These are phyloP conservation scores for Candida michaelii DNA, from an alignment of 805 yeast species.

Conservation along the genomic window DNA sequence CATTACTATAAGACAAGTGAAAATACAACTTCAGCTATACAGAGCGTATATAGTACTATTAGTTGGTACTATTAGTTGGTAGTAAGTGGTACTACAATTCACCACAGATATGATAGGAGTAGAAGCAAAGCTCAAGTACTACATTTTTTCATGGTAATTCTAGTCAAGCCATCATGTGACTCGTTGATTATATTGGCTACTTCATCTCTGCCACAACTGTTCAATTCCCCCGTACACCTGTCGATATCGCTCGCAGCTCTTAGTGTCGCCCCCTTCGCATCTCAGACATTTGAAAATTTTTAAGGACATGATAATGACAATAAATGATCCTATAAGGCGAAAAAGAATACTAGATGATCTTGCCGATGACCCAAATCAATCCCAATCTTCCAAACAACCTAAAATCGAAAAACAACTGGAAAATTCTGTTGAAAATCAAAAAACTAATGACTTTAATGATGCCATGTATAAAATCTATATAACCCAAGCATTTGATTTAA, in stretches of 20 bases:
- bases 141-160: too few species aligned
- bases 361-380: slow-evolving; percentile 2
- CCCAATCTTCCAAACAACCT: not conserved
- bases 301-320: slow-evolving; percentile 33
- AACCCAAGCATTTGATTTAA: slow-evolving; percentile 65
- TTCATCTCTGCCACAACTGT: too few species aligned
- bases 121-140: too few species aligned
- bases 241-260: not conserved
- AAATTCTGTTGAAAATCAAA: slow-evolving; percentile 3
- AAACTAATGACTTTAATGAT: slow-evolving; percentile 27
- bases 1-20: too few species aligned
- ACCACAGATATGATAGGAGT: too few species aligned
- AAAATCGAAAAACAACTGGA: slow-evolving; percentile 1
- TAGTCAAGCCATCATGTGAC: too few species aligned
- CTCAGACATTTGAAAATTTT: slow-evolving; percentile 4
- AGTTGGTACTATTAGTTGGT: too few species aligned
- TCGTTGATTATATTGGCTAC: too few species aligned
- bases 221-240: not conserved
- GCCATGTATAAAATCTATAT: slow-evolving; percentile 49
- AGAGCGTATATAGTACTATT: too few species aligned
- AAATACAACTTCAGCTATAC: too few species aligned
- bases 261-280: not conserved
- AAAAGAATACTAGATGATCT: slow-evolving; percentile 25
- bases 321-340: slow-evolving; percentile 36
- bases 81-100: too few species aligned